Evolutionary conservation across 768 basidiomycete genomes (phyloP), one percentile per base, ranked within the genome.

Genomic region (Calocybe gangraenosa): DNA sequence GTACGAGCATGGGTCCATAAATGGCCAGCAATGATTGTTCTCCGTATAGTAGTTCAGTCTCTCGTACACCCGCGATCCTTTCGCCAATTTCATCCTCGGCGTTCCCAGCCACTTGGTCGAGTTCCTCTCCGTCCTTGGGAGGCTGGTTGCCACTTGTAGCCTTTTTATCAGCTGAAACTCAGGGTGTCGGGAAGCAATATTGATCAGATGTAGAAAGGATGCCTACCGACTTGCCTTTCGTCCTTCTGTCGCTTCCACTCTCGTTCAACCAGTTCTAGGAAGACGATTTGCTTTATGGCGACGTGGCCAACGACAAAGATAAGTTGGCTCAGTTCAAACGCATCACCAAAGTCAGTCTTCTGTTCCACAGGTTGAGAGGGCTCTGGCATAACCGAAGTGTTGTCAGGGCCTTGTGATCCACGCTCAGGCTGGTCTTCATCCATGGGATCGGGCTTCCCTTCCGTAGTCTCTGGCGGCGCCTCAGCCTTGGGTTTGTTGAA

Each of bases 61-160:
- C 96, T 22, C 92, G 74, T 44, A 96, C 79, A 1, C 69, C 77
- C 1, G 86, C 82, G 31, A 99, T 87, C 7, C 86, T 77, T 47
- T 99, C 96, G 11, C 93, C 96, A 53, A 97, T 95, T 57, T 99
- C 96, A 59, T 99, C 96, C 62, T 99, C 96, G 3, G 92, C 92
- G 58, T 94, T 95, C 5, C 96, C 96, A 7, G 88, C 92, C 8
- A 98, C 95, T 56, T 95, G 93, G 53, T 99, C 96, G 0, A 98
- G 81, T 60, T 99, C 96, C 58, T 96, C 93, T 13, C 68, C 74
- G 31, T 81, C 78, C 48, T 82, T 89, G 28, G 76, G 63, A 7
- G 63, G 61, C 20, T 67, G 68, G 52, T 64, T 57, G 25, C 64
- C 61, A 15, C 58, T 68, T 18, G 64, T 68, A 0, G 69, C 73